Conservation (phyloP, 768 basidiomycete genomes). For the Sporobolomyces phaffii region DNA sequence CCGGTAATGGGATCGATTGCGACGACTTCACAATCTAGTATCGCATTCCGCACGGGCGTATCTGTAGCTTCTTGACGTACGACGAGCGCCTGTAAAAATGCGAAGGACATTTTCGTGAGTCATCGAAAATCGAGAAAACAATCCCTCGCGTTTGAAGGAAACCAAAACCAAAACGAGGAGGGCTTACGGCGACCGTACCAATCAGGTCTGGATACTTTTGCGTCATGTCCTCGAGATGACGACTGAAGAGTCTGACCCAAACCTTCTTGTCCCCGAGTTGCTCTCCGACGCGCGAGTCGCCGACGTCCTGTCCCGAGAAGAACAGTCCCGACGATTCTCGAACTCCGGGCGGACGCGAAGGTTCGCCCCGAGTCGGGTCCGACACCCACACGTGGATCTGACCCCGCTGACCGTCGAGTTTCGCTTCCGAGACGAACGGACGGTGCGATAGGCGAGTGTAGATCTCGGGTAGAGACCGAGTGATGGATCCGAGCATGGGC, state of each 20-base stretch:
- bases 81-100: neutral
- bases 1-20: conserved; percentile 65
- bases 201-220: conserved; percentile 54
- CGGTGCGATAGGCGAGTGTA: conserved; percentile 60
- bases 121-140: conserved; percentile 1
- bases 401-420: conserved; percentile 65
- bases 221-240: conserved; percentile 84
- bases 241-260: conserved; percentile 69
- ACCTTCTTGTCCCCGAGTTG: conserved; percentile 41
- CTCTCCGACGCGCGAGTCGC: conserved; percentile 29
- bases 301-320: conserved; percentile 40
- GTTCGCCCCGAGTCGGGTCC: conserved; percentile 29
- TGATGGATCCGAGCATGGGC: conserved; percentile 80
- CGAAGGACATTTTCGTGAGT: too few relatives aligned
- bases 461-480: conserved; percentile 75
- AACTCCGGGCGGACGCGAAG: conserved; percentile 62
- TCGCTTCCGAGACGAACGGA: conserved; percentile 77
- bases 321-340: conserved; percentile 46
- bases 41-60: conserved; percentile 55
- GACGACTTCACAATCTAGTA: conserved; percentile 73
- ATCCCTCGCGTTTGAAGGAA: too few relatives aligned
- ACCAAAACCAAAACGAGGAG: neutral
- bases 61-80: neutral
- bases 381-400: conserved; percentile 49
- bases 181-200: conserved; percentile 20